Conservation (phyloP, 1,139 yeast species). For the Pneumocystis murina region DNA sequence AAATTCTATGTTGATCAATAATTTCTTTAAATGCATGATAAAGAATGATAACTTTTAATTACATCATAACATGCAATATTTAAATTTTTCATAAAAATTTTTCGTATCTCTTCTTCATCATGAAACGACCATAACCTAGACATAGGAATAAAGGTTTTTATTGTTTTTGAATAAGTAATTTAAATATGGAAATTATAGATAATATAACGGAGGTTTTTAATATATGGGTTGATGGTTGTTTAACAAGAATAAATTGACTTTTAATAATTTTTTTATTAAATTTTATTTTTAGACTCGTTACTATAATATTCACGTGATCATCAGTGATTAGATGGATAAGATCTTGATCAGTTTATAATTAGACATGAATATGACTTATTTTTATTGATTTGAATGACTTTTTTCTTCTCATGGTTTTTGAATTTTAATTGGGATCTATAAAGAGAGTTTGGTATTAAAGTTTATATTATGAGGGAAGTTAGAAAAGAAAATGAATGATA, state of each 20-base stretch:
- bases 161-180: too few species aligned
- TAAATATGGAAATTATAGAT: too few species aligned
- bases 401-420: too few species aligned
- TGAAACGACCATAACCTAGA: background rate
- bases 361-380: background rate
- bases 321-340: background rate
- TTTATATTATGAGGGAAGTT: background rate
- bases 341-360: too few species aligned
- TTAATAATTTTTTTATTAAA: too few species aligned
- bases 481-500: background rate
- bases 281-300: too few species aligned
- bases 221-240: too few species aligned
- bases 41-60: background rate
- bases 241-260: too few species aligned
- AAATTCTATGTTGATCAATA: background rate
- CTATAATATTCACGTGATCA: too few species aligned
- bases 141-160: background rate
- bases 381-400: background rate
- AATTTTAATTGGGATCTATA: too few species aligned
- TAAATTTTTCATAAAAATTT: background rate
- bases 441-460: too few species aligned
- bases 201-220: too few species aligned
- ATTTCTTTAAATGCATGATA: background rate
- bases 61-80: background rate
- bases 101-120: background rate